Evolutionary conservation across 805 yeast species (phyloP).

Genomic region (Metschnikowia anglica): DNA sequence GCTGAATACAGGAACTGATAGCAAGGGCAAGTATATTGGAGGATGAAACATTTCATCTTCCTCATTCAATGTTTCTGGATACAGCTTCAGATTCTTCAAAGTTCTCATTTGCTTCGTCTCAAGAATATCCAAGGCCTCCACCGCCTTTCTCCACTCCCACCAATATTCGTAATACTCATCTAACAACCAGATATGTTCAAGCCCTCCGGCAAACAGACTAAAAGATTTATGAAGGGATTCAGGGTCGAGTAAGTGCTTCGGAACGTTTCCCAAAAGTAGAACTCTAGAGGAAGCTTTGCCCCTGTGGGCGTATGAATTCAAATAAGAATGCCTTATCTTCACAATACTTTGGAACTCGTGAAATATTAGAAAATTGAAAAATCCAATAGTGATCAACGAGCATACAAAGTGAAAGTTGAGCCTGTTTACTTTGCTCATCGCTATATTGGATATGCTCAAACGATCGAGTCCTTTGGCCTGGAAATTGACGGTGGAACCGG

Average conservation of each 20-base stretch:
- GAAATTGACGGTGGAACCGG: constrained; percentile 33
- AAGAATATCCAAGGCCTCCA: constrained; percentile 27
- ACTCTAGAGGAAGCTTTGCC: constrained; percentile 29
- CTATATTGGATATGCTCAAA: constrained; percentile 69
- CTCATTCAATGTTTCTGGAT: neutral
- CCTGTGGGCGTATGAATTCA: constrained; percentile 30
- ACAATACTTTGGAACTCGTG: constrained; percentile 56
- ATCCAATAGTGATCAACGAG: constrained; percentile 51
- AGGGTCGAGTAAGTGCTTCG: constrained; percentile 29
- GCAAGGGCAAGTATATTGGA: constrained; percentile 27
- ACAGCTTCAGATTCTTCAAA: constrained; percentile 1
- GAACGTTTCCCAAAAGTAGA: constrained; percentile 48
- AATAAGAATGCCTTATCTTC: constrained; percentile 45
- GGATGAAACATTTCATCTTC: constrained; percentile 30
- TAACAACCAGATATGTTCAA: constrained; percentile 60
- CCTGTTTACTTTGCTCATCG: constrained; percentile 47
- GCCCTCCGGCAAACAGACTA: constrained; percentile 50
- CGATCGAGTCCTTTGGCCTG: constrained; percentile 57
- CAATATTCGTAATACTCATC: constrained; percentile 28
- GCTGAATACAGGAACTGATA: constrained; percentile 24
- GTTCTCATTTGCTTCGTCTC: constrained; percentile 22
- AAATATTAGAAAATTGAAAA: constrained; percentile 56
- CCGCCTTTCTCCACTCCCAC: constrained; percentile 23
- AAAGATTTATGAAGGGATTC: constrained; percentile 32
- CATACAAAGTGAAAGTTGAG: constrained; percentile 64